These are phyloP conservation scores for Diplodia mutila DNA, from an alignment of 2,329 filamentous ascomycete genomes.

Conservation along the genomic window DNA sequence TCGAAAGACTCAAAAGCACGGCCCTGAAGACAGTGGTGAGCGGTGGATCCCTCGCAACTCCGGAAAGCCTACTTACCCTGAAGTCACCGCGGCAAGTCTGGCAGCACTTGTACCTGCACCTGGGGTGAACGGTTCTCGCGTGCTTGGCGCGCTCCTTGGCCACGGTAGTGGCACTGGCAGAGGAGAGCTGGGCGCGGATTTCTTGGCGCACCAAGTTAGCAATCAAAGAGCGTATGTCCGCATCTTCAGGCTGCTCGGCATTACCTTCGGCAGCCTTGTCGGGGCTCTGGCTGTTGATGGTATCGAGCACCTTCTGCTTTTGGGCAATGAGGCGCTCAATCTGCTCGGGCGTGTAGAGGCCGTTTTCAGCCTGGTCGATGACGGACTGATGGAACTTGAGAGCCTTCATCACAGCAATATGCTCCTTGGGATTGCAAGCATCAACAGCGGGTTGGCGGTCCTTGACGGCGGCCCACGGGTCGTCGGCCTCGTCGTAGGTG, in stretches of 20 bases:
- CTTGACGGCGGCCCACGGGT: slow-evolving; percentile 18
- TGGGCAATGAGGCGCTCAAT: slow-evolving; percentile 37
- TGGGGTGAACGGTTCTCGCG: slow-evolving; percentile 18
- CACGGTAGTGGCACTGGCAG: not conserved
- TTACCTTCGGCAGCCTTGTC: slow-evolving; percentile 10
- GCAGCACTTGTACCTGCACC: slow-evolving; percentile 53
- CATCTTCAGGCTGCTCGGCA: not conserved
- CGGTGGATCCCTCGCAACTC: not conserved
- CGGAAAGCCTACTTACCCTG: slow-evolving; percentile 25
- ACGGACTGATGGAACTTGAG: slow-evolving; percentile 40
- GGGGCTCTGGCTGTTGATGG: slow-evolving; percentile 30
- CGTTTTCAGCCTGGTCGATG: slow-evolving; percentile 39
- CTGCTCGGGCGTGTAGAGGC: slow-evolving; percentile 39
- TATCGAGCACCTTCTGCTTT: slow-evolving; percentile 38
- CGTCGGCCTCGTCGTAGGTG: slow-evolving; percentile 60
- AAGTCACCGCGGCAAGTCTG: slow-evolving; percentile 56
- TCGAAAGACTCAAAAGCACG: slow-evolving; percentile 52
- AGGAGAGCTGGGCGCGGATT: not conserved
- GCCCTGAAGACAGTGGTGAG: slow-evolving; percentile 36
- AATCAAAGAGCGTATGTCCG: not conserved
- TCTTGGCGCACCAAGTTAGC: slow-evolving; percentile 13
- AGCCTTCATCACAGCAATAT: slow-evolving; percentile 26
- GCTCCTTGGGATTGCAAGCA: slow-evolving; percentile 30
- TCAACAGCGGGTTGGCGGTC: not conserved
- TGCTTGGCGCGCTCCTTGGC: slow-evolving; percentile 22